Conservation (phyloP, 805 yeast genomes). For the Metschnikowia similis region DNA sequence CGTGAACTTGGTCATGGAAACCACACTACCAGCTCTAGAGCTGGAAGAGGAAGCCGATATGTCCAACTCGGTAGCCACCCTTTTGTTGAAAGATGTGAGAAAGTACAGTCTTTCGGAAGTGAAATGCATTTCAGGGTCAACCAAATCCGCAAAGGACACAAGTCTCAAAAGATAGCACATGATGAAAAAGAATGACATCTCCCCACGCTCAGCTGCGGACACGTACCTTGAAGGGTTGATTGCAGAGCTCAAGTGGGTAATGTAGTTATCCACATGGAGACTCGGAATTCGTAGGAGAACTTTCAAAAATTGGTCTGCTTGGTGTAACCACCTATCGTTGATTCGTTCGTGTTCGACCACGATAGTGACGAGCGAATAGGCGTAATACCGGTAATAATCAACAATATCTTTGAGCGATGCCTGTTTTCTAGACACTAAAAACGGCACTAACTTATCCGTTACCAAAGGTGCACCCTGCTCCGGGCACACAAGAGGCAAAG, state of each 20-base stretch:
- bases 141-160: constrained; percentile 6
- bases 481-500: constrained; percentile 6
- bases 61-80: constrained; percentile 15
- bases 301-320: constrained; percentile 12
- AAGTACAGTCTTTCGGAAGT: constrained; percentile 9
- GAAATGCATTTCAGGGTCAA: constrained; percentile 7
- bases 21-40: constrained; percentile 14
- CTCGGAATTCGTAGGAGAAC: constrained; percentile 16
- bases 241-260: constrained; percentile 1
- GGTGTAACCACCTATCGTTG: constrained; percentile 5
- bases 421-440: constrained; percentile 5
- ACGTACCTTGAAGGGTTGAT: constrained; percentile 2
- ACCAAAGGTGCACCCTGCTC: neutral
- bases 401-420: constrained; percentile 7
- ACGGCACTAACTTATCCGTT: constrained; percentile 7
- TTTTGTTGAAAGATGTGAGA: constrained; percentile 6
- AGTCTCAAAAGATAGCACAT: constrained; percentile 11
- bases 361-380: constrained; percentile 12
- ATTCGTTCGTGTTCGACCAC: constrained; percentile 7
- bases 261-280: constrained; percentile 10
- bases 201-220: constrained; percentile 12
- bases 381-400: constrained; percentile 13
- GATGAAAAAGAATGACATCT: constrained; percentile 14
- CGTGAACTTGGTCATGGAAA: constrained; percentile 8
- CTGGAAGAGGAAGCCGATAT: constrained; percentile 15